These are phyloP conservation scores for Leishmania lainsoni DNA, from an alignment of 208 protist genomes.

Conservation along the genomic window DNA sequence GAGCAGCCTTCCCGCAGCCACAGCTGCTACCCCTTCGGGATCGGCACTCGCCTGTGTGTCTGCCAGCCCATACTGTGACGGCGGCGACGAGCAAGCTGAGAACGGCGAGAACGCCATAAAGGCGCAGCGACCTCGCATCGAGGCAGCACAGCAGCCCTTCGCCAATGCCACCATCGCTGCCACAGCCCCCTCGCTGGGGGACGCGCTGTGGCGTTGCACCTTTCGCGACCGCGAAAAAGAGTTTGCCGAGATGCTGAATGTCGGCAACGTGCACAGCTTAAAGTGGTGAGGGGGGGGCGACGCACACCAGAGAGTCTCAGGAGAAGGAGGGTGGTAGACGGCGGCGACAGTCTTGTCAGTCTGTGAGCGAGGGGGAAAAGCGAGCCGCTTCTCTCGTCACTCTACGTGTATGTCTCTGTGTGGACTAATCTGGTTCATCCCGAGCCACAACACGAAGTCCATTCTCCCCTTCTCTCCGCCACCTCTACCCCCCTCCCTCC, in stretches of 20 bases:
- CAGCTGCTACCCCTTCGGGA: neutral
- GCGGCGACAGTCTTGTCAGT: neutral
- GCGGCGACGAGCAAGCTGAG: neutral
- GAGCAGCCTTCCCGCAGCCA: neutral
- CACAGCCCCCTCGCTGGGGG: slow-evolving; percentile 31
- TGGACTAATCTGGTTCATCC: neutral
- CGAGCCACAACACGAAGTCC: neutral
- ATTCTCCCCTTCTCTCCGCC: neutral
- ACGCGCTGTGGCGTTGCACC: slow-evolving; percentile 44
- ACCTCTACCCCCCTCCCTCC: neutral
- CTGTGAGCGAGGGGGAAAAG: neutral
- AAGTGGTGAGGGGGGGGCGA: slow-evolving; percentile 49
- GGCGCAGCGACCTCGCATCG: neutral
- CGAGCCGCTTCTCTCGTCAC: neutral
- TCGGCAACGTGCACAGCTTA: slow-evolving; percentile 68
- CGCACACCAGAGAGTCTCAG: neutral
- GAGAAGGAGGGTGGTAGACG: neutral
- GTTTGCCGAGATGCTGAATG: slow-evolving; percentile 67
- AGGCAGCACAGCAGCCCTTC: slow-evolving; percentile 27
- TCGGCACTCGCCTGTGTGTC: neutral
- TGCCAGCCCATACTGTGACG: neutral
- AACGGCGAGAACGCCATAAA: neutral
- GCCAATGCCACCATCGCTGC: slow-evolving; percentile 28
- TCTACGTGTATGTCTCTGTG: neutral
- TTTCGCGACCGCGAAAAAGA: slow-evolving; percentile 81